Base-by-base conservation (phyloP, 768 basidiomycete species). In the Naganishia randhawae region DNA sequence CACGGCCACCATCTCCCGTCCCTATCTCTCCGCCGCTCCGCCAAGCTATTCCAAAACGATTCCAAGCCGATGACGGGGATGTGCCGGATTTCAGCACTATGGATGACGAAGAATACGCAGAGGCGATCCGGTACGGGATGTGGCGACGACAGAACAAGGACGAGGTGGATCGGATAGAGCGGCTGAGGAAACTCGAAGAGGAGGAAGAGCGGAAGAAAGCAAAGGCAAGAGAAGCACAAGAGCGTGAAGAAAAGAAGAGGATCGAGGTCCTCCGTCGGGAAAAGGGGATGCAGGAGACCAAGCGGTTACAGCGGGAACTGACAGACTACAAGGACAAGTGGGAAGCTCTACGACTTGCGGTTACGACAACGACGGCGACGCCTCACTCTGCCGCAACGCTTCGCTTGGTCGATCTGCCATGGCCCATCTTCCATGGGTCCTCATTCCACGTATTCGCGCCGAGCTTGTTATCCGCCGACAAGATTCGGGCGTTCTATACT, bases 41-140 rank as follows among this genome's bases (percentile, higher is more conserved):
- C 7, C 57, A 55, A 29, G 31, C 27, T 13, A 63, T 68, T 25
- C 67, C 67, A 6, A 31, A 61, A 10, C 51, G 67, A 37, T 45
- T 62, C 41, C 32, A 51, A 25, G 25, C 54, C 4, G 53, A 22
- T 19, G 54, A 39, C 29, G 54, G 63, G 14, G 50, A 61, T 2
- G 73, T 74, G 4, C 72, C 71, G 16, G 72, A 74, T 19, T 73
- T 79, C 6, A 78, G 85, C 68, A 82, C 83, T 54, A 88, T 94
- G 88, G 87, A 88, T 69, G 91, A 93, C 9, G 89, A 93, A 72
- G 88, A 91, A 69, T 95, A 95, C 72, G 85, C 88, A 1, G 90
- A 91, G 73, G 94, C 90, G 89, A 81, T 95, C 61, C 82, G 92
- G 71, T 80, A 84, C 29, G 91, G 90, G 53, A 94, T 96, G 89